These are phyloP conservation scores for Capsicum chinense DNA, from an alignment of 257 asterid genomes.

Conservation along the genomic window DNA sequence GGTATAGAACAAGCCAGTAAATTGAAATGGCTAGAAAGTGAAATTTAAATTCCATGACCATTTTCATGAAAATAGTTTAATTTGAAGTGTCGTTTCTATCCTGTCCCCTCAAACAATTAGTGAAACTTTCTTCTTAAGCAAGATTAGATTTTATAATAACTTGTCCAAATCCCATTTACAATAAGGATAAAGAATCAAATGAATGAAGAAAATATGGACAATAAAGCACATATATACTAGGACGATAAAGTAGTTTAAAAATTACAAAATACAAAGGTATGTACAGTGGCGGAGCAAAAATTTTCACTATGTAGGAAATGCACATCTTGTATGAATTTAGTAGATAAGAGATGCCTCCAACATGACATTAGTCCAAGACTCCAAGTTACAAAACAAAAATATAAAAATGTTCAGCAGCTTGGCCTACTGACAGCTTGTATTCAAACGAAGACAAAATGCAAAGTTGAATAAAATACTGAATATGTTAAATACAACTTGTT, in stretches of 20 bases:
- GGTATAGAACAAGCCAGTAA: no score
- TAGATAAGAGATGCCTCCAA: background rate
- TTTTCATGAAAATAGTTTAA: no score
- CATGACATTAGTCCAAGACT: background rate
- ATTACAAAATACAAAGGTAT: no score
- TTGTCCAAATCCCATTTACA: background rate
- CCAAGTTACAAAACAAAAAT: background rate
- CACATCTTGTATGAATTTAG: background rate
- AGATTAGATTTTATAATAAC: background rate
- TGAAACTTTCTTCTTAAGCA: background rate
- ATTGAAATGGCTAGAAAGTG: no score
- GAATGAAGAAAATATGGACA: background rate
- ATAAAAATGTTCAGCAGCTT: background rate
- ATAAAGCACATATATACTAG: no score
- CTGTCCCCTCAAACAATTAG: background rate
- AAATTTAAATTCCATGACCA: no score
- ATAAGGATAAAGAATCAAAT: no score
- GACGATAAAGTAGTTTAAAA: no score
- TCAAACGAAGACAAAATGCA: background rate
- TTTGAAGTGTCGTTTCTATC: no score
- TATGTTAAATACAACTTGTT: constrained; percentile 13
- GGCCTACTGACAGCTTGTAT: constrained; percentile 1
- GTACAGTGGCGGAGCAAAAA: no score
- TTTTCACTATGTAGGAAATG: no score
- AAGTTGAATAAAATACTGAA: background rate